Percentiles rank a stretch among this genome's conserved stretches.
These are phyloP conservation scores for Oryza longistaminata DNA, from an alignment of 176 grass and related monocot species.

Conservation along the genomic window DNA sequence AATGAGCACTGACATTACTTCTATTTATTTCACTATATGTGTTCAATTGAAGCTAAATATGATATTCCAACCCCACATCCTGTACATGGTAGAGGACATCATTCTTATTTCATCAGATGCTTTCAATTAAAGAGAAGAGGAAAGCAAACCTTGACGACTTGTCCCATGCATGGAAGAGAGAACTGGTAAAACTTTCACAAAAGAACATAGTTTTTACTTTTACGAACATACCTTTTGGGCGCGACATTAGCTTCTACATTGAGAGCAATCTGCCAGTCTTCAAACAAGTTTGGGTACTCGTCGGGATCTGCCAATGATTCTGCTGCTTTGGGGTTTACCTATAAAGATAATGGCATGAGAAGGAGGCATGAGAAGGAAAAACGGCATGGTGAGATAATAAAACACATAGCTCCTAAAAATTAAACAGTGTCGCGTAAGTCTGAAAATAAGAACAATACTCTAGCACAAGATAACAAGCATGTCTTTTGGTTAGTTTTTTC, in stretches of 20 bases:
- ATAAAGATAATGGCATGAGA: slow-evolving; percentile 11
- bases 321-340: slow-evolving; percentile 93
- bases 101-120: background rate
- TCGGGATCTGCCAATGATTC: slow-evolving; percentile 91
- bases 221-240: slow-evolving; percentile 53
- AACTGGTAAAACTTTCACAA: background rate
- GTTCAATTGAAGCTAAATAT: slow-evolving; percentile 4
- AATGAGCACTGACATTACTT: slow-evolving; percentile 1
- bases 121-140: background rate
- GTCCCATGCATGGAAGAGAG: slow-evolving; percentile 6
- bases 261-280: slow-evolving; percentile 97
- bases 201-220: slow-evolving; percentile 3
- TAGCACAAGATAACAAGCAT: background rate
- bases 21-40: background rate
- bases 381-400: background rate
- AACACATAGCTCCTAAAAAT: slow-evolving; percentile 4
- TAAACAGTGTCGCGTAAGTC: background rate
- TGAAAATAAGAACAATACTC: slow-evolving; percentile 26
- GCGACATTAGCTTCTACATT: slow-evolving; percentile 68
- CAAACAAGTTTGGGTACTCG: slow-evolving; percentile 90
- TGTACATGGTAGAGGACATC: background rate
- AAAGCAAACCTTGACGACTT: background rate
- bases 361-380: background rate
- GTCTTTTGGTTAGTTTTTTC: background rate
- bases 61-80: background rate